A percentile compares a stretch with the other conserved stretches of the same genome.
Conservation (phyloP, 371 early-diverging fungal species). For the Fennellomyces sp. region DNA sequence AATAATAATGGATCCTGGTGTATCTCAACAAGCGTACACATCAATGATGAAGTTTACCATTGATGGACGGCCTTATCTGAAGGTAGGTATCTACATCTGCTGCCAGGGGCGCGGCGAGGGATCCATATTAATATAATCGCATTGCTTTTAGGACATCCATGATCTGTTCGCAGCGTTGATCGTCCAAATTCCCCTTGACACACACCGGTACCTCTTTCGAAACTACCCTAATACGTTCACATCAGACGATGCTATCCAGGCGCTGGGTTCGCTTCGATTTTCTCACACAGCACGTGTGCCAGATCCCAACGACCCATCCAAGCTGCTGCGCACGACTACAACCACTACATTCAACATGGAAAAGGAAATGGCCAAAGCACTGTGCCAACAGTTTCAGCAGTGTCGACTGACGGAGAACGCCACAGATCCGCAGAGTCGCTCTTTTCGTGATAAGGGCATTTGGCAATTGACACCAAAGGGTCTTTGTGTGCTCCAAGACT, state of each 20-base stretch:
- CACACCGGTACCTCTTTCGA: constrained; percentile 57
- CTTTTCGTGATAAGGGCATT: constrained; percentile 56
- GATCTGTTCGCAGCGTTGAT: constrained; percentile 67
- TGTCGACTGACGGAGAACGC: constrained; percentile 60
- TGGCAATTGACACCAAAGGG: constrained; percentile 67
- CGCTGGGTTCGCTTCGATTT: constrained; percentile 54
- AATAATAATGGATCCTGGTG: constrained; percentile 4
- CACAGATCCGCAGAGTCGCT: constrained; percentile 49
- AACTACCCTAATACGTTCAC: constrained; percentile 63
- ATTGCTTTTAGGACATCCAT: constrained; percentile 55
- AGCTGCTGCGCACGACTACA: constrained; percentile 51
- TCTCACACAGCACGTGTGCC: constrained; percentile 55
- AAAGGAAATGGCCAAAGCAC: constrained; percentile 64
- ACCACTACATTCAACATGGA: constrained; percentile 70
- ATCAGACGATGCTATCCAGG: constrained; percentile 62
- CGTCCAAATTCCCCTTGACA: constrained; percentile 58
- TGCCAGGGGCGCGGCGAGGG: not conserved
- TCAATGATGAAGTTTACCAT: constrained; percentile 57
- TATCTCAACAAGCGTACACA: constrained; percentile 49
- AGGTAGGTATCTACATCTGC: constrained; percentile 31
- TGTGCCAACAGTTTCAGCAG: constrained; percentile 67
- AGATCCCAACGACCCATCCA: constrained; percentile 64
- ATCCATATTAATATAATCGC: constrained; percentile 1
- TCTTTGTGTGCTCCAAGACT: constrained; percentile 57
- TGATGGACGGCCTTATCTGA: constrained; percentile 50